Evolutionary conservation across 495 filamentous ascomycete genomes (phyloP), one percentile per base, ranked within the genome.

Genomic region (Letharia lupina): DNA sequence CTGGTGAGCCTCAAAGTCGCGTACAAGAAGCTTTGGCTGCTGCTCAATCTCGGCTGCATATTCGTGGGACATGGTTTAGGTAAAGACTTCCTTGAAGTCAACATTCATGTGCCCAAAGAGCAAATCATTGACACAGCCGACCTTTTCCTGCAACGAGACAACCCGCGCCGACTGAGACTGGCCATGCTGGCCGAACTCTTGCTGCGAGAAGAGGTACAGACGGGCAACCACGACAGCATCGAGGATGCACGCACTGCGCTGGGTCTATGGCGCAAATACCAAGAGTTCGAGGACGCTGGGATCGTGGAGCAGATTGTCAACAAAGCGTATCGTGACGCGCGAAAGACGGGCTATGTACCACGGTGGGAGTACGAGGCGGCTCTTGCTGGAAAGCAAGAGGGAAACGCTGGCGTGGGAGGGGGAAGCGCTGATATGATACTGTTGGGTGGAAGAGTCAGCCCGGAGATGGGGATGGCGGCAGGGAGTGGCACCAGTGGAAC

Each of bases 21-120:
- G 11, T 98, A 98, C 79, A 99, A 98, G 73, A 96, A 96, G 72
- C 86, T 99, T 40, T 99, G 94, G 94, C 82, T 98, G 16, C 84
- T 99, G 11, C 83, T 98, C 12, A 98, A 99, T 73, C 82, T 97
- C 2, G 94, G 95, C 40, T 96, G 91, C 76, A 80, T 89, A 57
- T 99, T 99, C 75, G 85, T 99, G 40, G 94, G 94, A 11, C 94
- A 99, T 74, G 91, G 92, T 12, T 78, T 99, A 35, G 86, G 87
- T 60, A 92, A 93, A 63, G 94, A 99, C 73, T 99, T 98, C 78
- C 90, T 94, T 47, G 94, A 91, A 61, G 95, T 96, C 77, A 97
- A 99, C 74, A 96, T 99, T 63, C 90, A 96, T 73, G 88, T 98
- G 8, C 94, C 95, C 4, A 91, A 91, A 74, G 76, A 82, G 41